Conservation (phyloP, 495 filamentous ascomycete species). For the Penicillium chermesinum region DNA sequence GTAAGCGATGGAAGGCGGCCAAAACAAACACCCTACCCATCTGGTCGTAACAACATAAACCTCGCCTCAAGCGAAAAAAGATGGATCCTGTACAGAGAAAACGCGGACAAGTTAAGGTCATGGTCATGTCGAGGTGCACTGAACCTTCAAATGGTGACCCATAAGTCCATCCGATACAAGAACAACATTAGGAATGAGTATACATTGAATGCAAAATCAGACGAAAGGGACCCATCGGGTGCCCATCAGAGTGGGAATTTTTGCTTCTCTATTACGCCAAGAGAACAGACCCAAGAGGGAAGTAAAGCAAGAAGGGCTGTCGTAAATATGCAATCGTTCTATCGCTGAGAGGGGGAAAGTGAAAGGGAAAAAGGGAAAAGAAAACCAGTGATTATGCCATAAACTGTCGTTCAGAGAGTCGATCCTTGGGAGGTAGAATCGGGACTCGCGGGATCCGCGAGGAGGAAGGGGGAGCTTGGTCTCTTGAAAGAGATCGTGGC, state of each 20-base stretch:
- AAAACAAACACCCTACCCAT: not conserved
- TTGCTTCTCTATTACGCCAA: constrained; percentile 14
- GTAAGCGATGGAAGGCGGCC: not conserved
- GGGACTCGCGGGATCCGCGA: constrained; percentile 8
- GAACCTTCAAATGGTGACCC: not conserved
- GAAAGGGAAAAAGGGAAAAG: constrained; percentile 3
- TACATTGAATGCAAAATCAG: constrained; percentile 14
- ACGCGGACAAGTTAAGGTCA: not conserved
- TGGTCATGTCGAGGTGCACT: not conserved
- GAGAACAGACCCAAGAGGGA: not conserved
- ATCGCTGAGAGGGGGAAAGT: constrained; percentile 19
- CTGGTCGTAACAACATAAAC: not conserved
- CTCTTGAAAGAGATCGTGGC: constrained; percentile 15
- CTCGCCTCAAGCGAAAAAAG: not conserved
- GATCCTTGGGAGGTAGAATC: constrained; percentile 1
- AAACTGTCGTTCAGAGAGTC: constrained; percentile 22
- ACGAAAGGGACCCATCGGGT: too few species aligned
- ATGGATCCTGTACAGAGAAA: constrained; percentile 4
- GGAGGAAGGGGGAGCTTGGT: constrained; percentile 1
- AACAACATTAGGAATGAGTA: constrained; percentile 19
- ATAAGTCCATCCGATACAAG: not conserved
- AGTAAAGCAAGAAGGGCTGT: constrained; percentile 12
- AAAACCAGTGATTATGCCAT: constrained; percentile 18
- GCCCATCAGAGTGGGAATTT: not conserved
- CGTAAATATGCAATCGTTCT: constrained; percentile 27